Evolutionary conservation across 768 basidiomycete genomes (phyloP).

Genomic region (Strobilomyces dryophilus): DNA sequence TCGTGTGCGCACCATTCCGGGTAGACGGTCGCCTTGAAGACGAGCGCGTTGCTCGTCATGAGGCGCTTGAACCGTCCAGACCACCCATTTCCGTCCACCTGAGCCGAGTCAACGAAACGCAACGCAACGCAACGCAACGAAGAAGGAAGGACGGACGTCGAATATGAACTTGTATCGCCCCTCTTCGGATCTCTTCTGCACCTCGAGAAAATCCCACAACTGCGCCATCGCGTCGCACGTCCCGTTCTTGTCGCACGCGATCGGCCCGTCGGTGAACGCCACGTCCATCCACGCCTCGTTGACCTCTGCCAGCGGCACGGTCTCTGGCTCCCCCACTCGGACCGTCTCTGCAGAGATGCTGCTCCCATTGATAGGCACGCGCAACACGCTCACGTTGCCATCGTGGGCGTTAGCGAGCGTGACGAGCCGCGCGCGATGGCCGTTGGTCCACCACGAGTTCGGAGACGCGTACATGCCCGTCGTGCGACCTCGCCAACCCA

Average conservation of each 20-base stretch:
- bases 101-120: constrained; percentile 19
- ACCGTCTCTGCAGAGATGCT: too few relatives aligned
- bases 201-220: constrained; percentile 47
- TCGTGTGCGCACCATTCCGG: constrained; percentile 56
- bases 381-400: too few relatives aligned
- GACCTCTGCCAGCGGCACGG: too few relatives aligned
- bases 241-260: constrained; percentile 34
- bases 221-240: constrained; percentile 42
- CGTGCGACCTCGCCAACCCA: constrained; percentile 73
- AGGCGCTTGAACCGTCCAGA: constrained; percentile 66
- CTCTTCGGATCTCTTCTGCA: constrained; percentile 43
- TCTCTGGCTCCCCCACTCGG: too few relatives aligned
- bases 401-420: too few relatives aligned
- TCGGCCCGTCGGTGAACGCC: constrained; percentile 45
- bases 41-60: constrained; percentile 55
- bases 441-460: too few relatives aligned
- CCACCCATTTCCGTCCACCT: constrained; percentile 68
- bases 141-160: constrained; percentile 37
- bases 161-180: constrained; percentile 59
- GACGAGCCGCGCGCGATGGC: too few relatives aligned
- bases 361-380: too few relatives aligned
- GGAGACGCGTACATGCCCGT: constrained; percentile 30
- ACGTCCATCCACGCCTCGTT: constrained; percentile 45
- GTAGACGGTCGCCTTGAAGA: constrained; percentile 70
- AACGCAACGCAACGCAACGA: background rate